These are phyloP conservation scores for Taxillus chinensis DNA, from an alignment of 164 flowering plant genomes.

Conservation along the genomic window DNA sequence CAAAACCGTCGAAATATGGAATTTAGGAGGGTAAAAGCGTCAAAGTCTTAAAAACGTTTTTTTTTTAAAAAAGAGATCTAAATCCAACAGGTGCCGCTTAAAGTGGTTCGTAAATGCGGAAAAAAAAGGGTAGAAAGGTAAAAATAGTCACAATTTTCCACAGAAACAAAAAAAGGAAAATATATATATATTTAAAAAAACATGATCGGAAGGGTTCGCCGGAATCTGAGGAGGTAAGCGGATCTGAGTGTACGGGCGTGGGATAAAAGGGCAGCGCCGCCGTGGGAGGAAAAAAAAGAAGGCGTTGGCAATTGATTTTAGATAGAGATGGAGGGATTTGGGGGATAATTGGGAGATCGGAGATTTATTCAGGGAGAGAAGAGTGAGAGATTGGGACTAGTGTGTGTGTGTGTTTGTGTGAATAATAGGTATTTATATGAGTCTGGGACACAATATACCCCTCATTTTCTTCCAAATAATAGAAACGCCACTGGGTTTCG, in stretches of 20 bases:
- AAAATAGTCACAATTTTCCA: not conserved
- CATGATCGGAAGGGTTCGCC: too few species aligned
- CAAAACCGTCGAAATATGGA: not conserved
- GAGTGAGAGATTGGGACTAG: not conserved
- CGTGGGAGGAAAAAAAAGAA: not conserved
- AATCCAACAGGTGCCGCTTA: not conserved
- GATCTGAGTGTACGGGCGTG: too few species aligned
- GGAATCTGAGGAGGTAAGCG: too few species aligned
- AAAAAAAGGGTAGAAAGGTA: constrained; percentile 13
- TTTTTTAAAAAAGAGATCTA: too few species aligned
- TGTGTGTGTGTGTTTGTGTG: not conserved
- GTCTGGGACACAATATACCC: not conserved
- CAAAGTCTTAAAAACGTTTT: constrained; percentile 1
- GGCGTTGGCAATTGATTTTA: too few species aligned
- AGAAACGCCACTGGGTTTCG: not conserved
- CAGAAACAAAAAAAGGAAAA: not conserved
- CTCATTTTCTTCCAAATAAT: not conserved
- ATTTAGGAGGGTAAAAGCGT: constrained; percentile 4
- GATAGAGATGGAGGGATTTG: not conserved
- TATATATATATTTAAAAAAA: not conserved
- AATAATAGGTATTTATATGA: too few species aligned
- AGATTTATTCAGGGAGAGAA: not conserved
- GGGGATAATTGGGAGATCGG: not conserved
- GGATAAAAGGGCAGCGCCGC: too few species aligned
- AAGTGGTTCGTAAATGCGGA: not conserved